Percentiles rank a stretch among this genome's conserved stretches.
These are phyloP conservation scores for Saksenaea oblongispora DNA, from an alignment of 371 early-diverging fungal species.

Conservation along the genomic window DNA sequence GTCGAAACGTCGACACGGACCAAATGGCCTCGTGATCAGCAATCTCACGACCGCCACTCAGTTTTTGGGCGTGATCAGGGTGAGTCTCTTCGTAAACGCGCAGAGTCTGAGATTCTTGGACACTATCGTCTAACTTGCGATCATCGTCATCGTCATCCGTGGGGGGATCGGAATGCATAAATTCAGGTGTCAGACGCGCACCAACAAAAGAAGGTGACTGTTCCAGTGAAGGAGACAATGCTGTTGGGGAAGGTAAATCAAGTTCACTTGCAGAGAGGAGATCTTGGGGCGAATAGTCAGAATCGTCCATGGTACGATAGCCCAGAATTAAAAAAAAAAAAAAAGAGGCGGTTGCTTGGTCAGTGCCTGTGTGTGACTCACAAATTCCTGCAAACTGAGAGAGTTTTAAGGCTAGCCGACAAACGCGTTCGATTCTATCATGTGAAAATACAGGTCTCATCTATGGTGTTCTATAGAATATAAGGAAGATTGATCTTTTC, in stretches of 20 bases:
- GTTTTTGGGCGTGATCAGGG: slow-evolving; percentile 28
- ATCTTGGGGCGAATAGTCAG: background rate
- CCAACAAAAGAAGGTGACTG: background rate
- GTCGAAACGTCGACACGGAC: slow-evolving; percentile 75
- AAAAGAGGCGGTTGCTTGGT: too few species aligned
- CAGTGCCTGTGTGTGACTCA: too few species aligned
- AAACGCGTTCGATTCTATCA: too few species aligned
- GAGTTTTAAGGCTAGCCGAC: too few species aligned
- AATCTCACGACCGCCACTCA: slow-evolving; percentile 56
- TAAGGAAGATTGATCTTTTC: too few species aligned
- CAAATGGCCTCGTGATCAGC: slow-evolving; percentile 57
- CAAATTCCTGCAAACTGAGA: too few species aligned
- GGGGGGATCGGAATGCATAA: background rate
- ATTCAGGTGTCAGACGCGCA: background rate
- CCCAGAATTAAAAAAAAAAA: too few species aligned
- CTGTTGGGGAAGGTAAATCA: background rate
- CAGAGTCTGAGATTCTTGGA: slow-evolving; percentile 22
- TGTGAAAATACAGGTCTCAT: too few species aligned
- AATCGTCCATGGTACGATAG: background rate
- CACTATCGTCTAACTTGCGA: slow-evolving; percentile 22
- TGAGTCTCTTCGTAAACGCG: slow-evolving; percentile 32
- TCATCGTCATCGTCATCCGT: slow-evolving; percentile 20
- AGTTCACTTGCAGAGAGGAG: background rate
- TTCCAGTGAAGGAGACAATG: background rate
- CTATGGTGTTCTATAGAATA: too few species aligned